phyloP scores from a whole-genome alignment of 2,329 filamentous ascomycete genomes.

The Trichoderma harzianum region DNA sequence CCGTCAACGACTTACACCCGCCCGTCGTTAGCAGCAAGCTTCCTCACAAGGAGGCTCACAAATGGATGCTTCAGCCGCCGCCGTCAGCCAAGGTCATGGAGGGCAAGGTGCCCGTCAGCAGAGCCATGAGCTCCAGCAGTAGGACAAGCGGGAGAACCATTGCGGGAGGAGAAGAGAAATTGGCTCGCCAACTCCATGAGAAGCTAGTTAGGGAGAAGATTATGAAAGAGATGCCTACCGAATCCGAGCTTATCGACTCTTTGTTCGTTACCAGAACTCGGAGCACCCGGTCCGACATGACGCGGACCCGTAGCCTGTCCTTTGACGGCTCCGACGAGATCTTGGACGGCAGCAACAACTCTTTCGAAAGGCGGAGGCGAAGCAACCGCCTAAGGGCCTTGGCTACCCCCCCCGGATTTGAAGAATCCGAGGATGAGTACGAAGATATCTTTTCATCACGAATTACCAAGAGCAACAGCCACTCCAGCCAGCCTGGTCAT shows the following conservation, averaged over 20 bases:
- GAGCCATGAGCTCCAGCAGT: constrained; percentile 57
- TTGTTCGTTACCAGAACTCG: constrained; percentile 34
- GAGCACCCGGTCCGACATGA: constrained; percentile 32
- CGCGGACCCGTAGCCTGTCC: constrained; percentile 38
- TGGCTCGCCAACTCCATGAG: constrained; percentile 44
- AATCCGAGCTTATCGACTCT: constrained; percentile 44
- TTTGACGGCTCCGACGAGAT: constrained; percentile 37
- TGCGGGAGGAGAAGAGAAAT: constrained; percentile 39
- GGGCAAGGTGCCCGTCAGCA: constrained; percentile 69
- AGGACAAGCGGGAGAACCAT: constrained; percentile 45
- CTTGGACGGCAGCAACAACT: constrained; percentile 25
- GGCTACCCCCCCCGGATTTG: constrained; percentile 29
- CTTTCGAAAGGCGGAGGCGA: constrained; percentile 28
- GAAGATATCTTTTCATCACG: constrained; percentile 29
- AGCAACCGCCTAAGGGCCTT: constrained; percentile 28
- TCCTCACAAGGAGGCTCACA: constrained; percentile 64
- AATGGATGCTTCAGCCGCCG: constrained; percentile 91
- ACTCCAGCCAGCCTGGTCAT: constrained; percentile 29
- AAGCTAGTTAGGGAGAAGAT: constrained; percentile 47
- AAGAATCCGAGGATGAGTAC: constrained; percentile 35
- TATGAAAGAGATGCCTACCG: constrained; percentile 41
- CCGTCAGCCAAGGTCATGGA: constrained; percentile 90
- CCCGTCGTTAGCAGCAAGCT: constrained; percentile 77
- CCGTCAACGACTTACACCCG: constrained; percentile 82
- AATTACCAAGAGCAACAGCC: constrained; percentile 27